Evolutionary conservation across 2,329 filamentous ascomycete species (phyloP), one percentile per base, ranked within the genome.

Genomic region (Aureobasidium lini): DNA sequence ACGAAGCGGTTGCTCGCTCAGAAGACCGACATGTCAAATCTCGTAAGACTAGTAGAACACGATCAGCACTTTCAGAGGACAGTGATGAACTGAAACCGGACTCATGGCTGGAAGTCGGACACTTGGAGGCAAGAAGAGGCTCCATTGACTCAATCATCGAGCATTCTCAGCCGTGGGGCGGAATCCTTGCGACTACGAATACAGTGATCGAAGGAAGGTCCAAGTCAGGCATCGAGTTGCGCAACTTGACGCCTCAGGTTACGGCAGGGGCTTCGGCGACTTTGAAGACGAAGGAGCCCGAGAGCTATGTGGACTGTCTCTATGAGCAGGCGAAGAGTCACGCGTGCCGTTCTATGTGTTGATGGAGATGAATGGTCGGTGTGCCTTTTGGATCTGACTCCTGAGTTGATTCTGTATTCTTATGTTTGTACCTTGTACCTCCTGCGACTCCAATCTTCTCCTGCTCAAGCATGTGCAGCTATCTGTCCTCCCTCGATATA

Each of bases 301-400:
- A 68, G 58, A 77, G 74, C 0, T 67, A 75, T 63, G 74, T 72
- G 4, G 76, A 78, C 49, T 64, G 66, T 60, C 64, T 73, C 8
- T 63, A 63, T 16, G 60, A 60, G 36, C 60, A 62, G 44, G 62
- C 62, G 13, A 63, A 63, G 57, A 29, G 42, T 48, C 59, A 48
- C 43, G 40, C 31, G 6, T n/a, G 42, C 31, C 53, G 28, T 47
- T 16, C 13, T 29, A 28, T 11, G 10, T 11, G 2, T 40, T 8
- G 29, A 13, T 52, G 48, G 28, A 10, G 15, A 6, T 39, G 6
- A 11, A 1, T 39, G 9, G 15, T 13, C 7, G 32, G 23, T 37
- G 15, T 6, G 32, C 5, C 23, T 11, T 3, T 15, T 9, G 18
- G 13, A 13, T 52, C 13, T 11, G 15, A n/a, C 37, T 13, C 36